A percentile compares a stretch with the other conserved stretches of the same genome.
These are phyloP conservation scores for Tolypocladium capitatum DNA, from an alignment of 2,329 filamentous ascomycete genomes.

Conservation along the genomic window DNA sequence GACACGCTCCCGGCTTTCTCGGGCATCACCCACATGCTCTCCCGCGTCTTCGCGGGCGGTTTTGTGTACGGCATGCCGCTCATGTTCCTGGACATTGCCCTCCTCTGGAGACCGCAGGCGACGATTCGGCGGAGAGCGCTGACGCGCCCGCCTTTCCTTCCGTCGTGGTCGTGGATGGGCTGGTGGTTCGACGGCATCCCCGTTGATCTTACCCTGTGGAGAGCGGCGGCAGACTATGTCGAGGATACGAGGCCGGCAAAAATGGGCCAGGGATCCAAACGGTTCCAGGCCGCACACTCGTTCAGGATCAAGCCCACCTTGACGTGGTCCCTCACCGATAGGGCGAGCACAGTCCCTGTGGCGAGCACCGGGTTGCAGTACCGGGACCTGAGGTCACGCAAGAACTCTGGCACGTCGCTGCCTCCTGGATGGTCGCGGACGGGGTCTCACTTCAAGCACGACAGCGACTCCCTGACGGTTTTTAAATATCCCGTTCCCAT, in stretches of 20 bases:
- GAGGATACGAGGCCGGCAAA: slow-evolving; percentile 20
- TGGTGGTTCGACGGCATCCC: slow-evolving; percentile 33
- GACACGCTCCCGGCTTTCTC: slow-evolving; percentile 29
- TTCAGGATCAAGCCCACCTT: slow-evolving; percentile 26
- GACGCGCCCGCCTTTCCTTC: slow-evolving; percentile 23
- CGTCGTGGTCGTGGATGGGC: slow-evolving; percentile 34
- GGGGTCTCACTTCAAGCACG: slow-evolving; percentile 24
- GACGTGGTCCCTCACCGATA: slow-evolving; percentile 26
- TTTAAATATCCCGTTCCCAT: slow-evolving; percentile 31
- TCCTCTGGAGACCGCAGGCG: slow-evolving; percentile 31
- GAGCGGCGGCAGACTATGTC: slow-evolving; percentile 29
- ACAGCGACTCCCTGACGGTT: slow-evolving; percentile 23
- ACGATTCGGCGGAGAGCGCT: slow-evolving; percentile 26
- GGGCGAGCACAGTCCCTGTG: slow-evolving; percentile 19
- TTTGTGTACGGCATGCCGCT: slow-evolving; percentile 33
- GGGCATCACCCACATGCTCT: slow-evolving; percentile 28
- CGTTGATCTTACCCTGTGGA: slow-evolving; percentile 28
- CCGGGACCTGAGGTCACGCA: slow-evolving; percentile 23
- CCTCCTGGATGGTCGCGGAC: slow-evolving; percentile 27
- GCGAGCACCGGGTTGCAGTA: slow-evolving; percentile 24
- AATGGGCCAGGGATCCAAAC: slow-evolving; percentile 17
- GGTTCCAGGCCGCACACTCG: slow-evolving; percentile 21
- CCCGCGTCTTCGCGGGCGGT: slow-evolving; percentile 26
- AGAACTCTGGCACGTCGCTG: slow-evolving; percentile 15
- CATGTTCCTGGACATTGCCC: slow-evolving; percentile 30